Base-by-base conservation (phyloP, 2,329 filamentous ascomycete species). In the Paraconiothyrium sp. region DNA sequence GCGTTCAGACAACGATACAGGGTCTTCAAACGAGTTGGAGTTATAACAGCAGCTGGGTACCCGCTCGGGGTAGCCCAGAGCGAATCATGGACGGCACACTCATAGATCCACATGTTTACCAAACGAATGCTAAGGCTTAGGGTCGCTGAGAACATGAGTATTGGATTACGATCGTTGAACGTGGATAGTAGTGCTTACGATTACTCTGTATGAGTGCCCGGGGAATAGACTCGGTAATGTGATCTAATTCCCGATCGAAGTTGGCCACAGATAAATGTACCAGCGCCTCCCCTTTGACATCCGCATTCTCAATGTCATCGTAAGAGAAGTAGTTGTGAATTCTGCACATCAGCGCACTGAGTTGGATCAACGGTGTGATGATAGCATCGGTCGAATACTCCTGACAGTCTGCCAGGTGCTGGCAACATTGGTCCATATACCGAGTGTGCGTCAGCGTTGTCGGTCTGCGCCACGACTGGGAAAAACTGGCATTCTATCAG, bases 241-340 rank as follows among this genome's bases (percentile, higher is more conserved):
- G 57, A 4, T 61, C 57, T 24, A 70, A 27, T 32, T 73, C 71
- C 14, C 47, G 60, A 4, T 57, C 43, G 34, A 72, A 72, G 50
- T 60, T 67, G 4, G 43, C 59, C 8, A 55, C 64, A 7, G 65
- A 65, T 41, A 69, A 57, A 4, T 68, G 60, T 1, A 73, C 27
- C 41, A 70, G 57, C 32, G 66, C 37, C 8, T 71, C 68, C 27
- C 68, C 66, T 34, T 55, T 62, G 14, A 68, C 55, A 1, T 70
- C 68, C 2, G 68, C 60, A 43, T 67, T 65, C 1, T 69, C 66
- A 8, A 70, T 63, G 46, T 72, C 67, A 24, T 71, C 66, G 41
- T 71, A 72, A 0, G 66, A 72, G 50, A 70, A 72, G 35, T 66
- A 61, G 44, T 71, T 58, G 35, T 65, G 68, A 32, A 69, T 49